These are phyloP conservation scores for Ophiocordyceps camponoti-saundersi DNA, from an alignment of 2,329 filamentous ascomycete species.

Conservation along the genomic window DNA sequence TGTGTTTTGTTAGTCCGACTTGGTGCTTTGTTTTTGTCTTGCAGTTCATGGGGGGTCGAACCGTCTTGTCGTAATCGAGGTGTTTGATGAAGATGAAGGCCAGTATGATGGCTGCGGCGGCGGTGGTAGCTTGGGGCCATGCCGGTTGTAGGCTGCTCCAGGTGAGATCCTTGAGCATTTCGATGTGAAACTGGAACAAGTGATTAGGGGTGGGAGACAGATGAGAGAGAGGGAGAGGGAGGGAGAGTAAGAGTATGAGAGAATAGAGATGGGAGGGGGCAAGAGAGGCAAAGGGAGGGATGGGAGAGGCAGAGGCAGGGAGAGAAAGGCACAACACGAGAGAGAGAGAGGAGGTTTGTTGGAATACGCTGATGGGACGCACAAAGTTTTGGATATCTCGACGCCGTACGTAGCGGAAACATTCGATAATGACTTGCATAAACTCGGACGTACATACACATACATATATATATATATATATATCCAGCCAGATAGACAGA, in stretches of 20 bases:
- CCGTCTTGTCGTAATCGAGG: conserved; percentile 2
- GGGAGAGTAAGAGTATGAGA: neutral
- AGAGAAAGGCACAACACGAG: no score
- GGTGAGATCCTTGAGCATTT: neutral
- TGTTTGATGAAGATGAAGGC: conserved; percentile 1
- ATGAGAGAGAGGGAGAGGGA: neutral
- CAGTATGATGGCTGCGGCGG: neutral
- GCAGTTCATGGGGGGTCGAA: neutral
- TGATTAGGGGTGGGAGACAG: neutral
- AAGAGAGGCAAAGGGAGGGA: neutral
- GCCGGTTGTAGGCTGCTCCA: neutral
- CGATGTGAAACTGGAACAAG: neutral
- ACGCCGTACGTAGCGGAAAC: no score
- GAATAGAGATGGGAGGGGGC: neutral
- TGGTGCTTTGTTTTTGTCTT: neutral
- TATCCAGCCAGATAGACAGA: no score
- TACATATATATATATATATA: neutral
- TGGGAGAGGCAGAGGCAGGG: neutral
- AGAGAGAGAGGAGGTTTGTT: no score
- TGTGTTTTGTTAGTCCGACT: neutral
- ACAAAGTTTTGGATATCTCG: no score
- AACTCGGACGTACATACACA: neutral
- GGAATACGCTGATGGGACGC: no score
- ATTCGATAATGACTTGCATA: neutral
- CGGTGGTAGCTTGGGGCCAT: neutral